Conservation (phyloP, 495 filamentous ascomycete genomes). For the Sabuloglossum arenarium region DNA sequence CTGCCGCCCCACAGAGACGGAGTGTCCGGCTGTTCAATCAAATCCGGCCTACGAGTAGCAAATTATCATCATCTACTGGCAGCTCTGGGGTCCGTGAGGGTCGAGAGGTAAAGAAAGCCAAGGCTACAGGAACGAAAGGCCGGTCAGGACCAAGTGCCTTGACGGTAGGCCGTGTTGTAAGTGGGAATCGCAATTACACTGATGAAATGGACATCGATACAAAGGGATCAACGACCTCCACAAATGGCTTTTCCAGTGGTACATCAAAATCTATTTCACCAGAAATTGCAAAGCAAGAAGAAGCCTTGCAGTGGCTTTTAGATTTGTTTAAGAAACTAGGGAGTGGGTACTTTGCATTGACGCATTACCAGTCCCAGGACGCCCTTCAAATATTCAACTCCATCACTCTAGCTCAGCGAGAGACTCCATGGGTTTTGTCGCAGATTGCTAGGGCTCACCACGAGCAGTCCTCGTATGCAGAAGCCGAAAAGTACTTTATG, state of each 20-base stretch:
- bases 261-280: slow-evolving; percentile 12
- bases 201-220: slow-evolving; percentile 46
- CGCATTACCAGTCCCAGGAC: slow-evolving; percentile 56
- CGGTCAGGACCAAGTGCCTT: slow-evolving; percentile 28
- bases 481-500: slow-evolving; percentile 69
- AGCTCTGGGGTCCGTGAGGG: slow-evolving; percentile 34
- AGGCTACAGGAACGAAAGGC: slow-evolving; percentile 37
- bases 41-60: slow-evolving; percentile 39
- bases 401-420: slow-evolving; percentile 52
- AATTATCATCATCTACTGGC: slow-evolving; percentile 22
- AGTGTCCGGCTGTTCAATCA: slow-evolving; percentile 61
- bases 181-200: slow-evolving; percentile 56
- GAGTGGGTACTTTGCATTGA: slow-evolving; percentile 51
- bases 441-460: slow-evolving; percentile 79
- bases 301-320: slow-evolving; percentile 54
- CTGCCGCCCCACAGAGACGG: slow-evolving; percentile 47
- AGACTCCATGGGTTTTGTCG: slow-evolving; percentile 87
- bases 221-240: slow-evolving; percentile 24
- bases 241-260: slow-evolving; percentile 11
- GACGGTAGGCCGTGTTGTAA: slow-evolving; percentile 64
- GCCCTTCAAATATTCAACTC: slow-evolving; percentile 50
- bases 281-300: slow-evolving; percentile 38
- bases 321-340: slow-evolving; percentile 71
- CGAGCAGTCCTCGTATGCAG: slow-evolving; percentile 63
- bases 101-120: slow-evolving; percentile 60